phyloP scores from a whole-genome alignment of 495 filamentous ascomycete species.

The Friedmanniomyces simplex region DNA sequence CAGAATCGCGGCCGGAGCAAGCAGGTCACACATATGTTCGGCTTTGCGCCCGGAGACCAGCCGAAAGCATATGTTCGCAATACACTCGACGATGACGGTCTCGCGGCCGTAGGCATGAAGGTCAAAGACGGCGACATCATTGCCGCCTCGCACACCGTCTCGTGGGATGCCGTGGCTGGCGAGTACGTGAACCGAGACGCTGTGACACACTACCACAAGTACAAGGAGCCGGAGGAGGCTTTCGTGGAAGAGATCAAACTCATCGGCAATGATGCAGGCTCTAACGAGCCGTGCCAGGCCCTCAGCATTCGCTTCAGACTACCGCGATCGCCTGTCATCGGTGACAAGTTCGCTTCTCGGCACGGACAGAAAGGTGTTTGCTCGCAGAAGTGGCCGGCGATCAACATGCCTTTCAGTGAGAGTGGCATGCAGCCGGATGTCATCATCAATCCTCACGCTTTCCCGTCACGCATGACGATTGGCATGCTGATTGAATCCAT shows the following conservation, averaged over 20 bases:
- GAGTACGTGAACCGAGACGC: conserved; percentile 60
- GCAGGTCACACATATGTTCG: conserved; percentile 56
- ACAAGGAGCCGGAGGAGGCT: conserved; percentile 79
- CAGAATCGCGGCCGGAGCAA: conserved; percentile 7
- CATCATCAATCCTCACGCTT: conserved; percentile 99
- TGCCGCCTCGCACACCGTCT: conserved; percentile 82
- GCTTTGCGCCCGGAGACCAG: conserved; percentile 63
- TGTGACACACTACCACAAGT: conserved; percentile 71
- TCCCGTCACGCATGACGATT: conserved; percentile 99
- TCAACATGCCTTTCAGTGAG: conserved; percentile 97
- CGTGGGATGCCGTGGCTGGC: conserved; percentile 49
- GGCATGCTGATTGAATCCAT: conserved; percentile 98
- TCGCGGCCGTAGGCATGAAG: conserved; percentile 65
- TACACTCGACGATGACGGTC: conserved; percentile 73
- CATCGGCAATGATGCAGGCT: conserved; percentile 67
- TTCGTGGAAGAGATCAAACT: conserved; percentile 90
- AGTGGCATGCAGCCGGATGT: conserved; percentile 92
- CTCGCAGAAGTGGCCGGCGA: conserved; percentile 89
- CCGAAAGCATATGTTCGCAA: conserved; percentile 53
- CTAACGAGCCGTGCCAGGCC: conserved; percentile 65
- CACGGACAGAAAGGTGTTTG: conserved; percentile 97
- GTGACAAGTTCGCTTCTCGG: conserved; percentile 96
- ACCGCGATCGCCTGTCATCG: conserved; percentile 82
- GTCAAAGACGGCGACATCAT: conserved; percentile 73
- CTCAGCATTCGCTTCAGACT: conserved; percentile 88